Evolutionary conservation across 2,329 filamentous ascomycete species (phyloP).

Genomic region (Ascosphaera pollenicola): DNA sequence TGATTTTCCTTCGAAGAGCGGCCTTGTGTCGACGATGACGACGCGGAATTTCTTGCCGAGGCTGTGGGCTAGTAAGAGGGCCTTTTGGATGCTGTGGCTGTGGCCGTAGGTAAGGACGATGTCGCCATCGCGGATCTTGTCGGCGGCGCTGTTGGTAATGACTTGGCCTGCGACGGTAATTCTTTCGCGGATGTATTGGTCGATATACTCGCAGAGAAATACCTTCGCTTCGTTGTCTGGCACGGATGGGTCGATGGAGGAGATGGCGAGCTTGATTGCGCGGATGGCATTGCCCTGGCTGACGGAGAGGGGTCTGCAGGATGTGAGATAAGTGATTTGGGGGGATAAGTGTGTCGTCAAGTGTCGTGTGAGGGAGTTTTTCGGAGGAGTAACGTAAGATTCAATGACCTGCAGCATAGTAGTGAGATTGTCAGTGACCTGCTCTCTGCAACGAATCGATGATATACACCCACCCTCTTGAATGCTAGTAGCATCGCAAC

Average conservation of each 20-base stretch:
- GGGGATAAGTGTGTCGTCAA: slow-evolving; percentile 81
- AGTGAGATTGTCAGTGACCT: not conserved
- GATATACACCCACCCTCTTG: slow-evolving; percentile 41
- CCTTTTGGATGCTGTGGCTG: slow-evolving; percentile 66
- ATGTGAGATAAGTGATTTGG: slow-evolving; percentile 85
- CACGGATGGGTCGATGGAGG: slow-evolving; percentile 68
- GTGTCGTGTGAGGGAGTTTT: slow-evolving; percentile 70
- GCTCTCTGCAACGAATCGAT: not conserved
- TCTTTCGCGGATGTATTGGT: slow-evolving; percentile 75
- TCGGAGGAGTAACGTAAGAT: slow-evolving; percentile 72
- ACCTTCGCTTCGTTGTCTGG: slow-evolving; percentile 66
- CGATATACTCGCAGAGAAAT: slow-evolving; percentile 56
- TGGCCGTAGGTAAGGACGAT: slow-evolving; percentile 73
- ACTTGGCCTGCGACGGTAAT: slow-evolving; percentile 71
- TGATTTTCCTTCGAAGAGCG: slow-evolving; percentile 45
- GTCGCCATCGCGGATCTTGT: slow-evolving; percentile 57
- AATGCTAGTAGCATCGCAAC: slow-evolving; percentile 77
- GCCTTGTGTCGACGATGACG: slow-evolving; percentile 58
- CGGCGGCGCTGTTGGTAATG: slow-evolving; percentile 54
- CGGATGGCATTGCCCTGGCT: slow-evolving; percentile 94
- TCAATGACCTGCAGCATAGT: slow-evolving; percentile 47
- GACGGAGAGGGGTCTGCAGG: slow-evolving; percentile 87
- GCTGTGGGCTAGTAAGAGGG: slow-evolving; percentile 48
- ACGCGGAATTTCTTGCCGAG: slow-evolving; percentile 60
- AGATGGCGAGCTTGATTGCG: slow-evolving; percentile 80